Evolutionary conservation across 139 green algal genomes (phyloP), one percentile per base, ranked within the genome.

Genomic region (Haematococcus sp.): DNA sequence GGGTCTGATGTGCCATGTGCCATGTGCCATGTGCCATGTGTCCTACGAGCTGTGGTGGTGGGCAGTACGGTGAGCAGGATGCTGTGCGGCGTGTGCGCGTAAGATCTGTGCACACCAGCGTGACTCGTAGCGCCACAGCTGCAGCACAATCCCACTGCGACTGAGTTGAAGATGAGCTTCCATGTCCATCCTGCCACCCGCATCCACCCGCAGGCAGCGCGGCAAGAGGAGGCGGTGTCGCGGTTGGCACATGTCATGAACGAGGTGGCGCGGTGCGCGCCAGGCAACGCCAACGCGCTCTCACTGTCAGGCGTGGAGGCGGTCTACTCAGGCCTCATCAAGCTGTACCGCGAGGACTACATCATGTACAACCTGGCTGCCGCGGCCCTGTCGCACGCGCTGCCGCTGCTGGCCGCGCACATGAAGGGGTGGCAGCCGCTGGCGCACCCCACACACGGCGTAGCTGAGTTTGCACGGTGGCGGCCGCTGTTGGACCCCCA

Each of bases 291-390:
- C 25, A 34, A 34, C 30, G 58, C 58, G 17, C 58, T 65, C 23
- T 44, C 63, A 11, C 72, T 88, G 55, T 68, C 55, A 0, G 73
- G 89, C 51, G 66, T 91, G 44, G 76, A 77, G 71, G 73, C 34
- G 17, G n/a, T 71, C 17, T 94, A 91, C 75, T 40, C 22, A 28
- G 32, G 20, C 23, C 76, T 95, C 60, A 60, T 74, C 52, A 44
- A 63, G 17, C 15, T 43, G 15, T 93, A 86, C 74, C 64, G 76
- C 0, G 90, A 94, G 76, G 90, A 98, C 81, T 98, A 93, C 70
- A 75, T 86, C 20, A 79, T 96, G 83, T 97, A 95, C 80, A 89
- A 90, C 71, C 60, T 98, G 13, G 65, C 81, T 11, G 83, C 83
- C 1, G 70, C 86, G n/a, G 93, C 91, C 23, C 70, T 96, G 25